phyloP scores from a whole-genome alignment of 139 green algal species.

The Tetradesmus lagerheimii region DNA sequence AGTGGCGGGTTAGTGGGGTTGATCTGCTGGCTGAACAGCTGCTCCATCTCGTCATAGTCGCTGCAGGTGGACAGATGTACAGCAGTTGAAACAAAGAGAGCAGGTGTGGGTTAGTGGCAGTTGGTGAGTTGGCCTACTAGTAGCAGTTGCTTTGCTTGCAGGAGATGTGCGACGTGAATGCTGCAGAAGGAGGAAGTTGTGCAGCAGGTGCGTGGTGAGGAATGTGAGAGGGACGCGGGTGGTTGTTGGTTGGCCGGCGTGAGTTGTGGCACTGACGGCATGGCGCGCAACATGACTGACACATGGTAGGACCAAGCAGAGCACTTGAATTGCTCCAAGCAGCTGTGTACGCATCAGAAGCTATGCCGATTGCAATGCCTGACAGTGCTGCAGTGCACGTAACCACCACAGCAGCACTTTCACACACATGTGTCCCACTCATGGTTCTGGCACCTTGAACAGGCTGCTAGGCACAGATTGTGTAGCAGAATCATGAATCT shows the following conservation, averaged over 20 bases:
- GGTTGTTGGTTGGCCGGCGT: too few relatives aligned
- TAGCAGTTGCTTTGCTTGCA: too few relatives aligned
- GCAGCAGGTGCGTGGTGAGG: neutral
- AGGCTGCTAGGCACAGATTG: neutral
- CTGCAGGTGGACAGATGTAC: conserved; percentile 44
- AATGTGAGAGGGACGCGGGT: too few relatives aligned
- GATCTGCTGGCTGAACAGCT: conserved; percentile 93
- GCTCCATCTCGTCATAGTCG: conserved; percentile 99
- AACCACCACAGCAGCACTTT: neutral
- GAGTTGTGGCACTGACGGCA: too few relatives aligned
- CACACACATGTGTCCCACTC: neutral
- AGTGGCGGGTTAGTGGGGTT: conserved; percentile 82
- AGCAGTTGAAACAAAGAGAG: too few relatives aligned
- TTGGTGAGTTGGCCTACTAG: too few relatives aligned
- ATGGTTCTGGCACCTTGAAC: neutral
- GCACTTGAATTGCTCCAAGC: too few relatives aligned
- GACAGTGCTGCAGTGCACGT: neutral
- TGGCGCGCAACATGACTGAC: neutral
- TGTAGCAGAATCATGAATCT: neutral
- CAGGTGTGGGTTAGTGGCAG: too few relatives aligned
- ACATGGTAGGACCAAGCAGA: too few relatives aligned
- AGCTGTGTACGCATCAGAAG: too few relatives aligned
- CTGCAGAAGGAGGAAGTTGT: too few relatives aligned
- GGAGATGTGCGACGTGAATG: too few relatives aligned
- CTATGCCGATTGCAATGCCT: neutral